Base-by-base conservation (phyloP, 495 filamentous ascomycete genomes). In the Ascodesmis nigricans region DNA sequence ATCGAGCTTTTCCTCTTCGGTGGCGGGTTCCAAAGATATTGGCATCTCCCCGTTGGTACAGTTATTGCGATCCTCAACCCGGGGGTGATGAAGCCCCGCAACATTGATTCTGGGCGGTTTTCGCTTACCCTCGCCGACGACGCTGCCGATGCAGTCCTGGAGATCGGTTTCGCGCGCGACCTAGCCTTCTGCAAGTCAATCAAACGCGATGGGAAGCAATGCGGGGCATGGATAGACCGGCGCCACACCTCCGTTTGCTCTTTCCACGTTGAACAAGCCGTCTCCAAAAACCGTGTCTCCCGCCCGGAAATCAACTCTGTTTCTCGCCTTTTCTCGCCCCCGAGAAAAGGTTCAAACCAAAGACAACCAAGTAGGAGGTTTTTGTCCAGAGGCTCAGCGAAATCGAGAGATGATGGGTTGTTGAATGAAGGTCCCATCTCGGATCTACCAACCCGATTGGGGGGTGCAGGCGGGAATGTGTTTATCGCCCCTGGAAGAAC, bases 11-110 rank as follows among this genome's bases (percentile, higher is more conserved):
- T 75, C 47, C 68, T 99, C 19, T 99, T 99, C 51, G 80, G 77
- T 46, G 68, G 75, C 0, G 90, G 77, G 11, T 95, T 92, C 49
- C 72, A 78, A 3, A 71, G 73, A 24, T 93, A 80, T 58, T 92
- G 83, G 71, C 82, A 90, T 47, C 60, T 95, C 3, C 69, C 73
- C 0, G 67, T 76, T 2, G 87, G 90, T 14, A 91, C 78, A 0
- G 61, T 95, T 2, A 62, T 99, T 33, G 87, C 90, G 5, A 74
- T 99, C 22, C 60, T 99, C n/a, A 99, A 95, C 44, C 87, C 90
- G 0, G 70, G 56, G 2, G 74, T 95, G 43, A 73, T 99, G 66
- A 78, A 83, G 5, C 90, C 90, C 2, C 71, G 71, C 0, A 66
- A 66, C 2, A 70, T 69, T 33, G 59, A 71, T 9, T 83, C 76